Evolutionary conservation across 176 grass and related monocot genomes (phyloP), one percentile per base, ranked within the genome.

Genomic region (Lolium multiflorum): DNA sequence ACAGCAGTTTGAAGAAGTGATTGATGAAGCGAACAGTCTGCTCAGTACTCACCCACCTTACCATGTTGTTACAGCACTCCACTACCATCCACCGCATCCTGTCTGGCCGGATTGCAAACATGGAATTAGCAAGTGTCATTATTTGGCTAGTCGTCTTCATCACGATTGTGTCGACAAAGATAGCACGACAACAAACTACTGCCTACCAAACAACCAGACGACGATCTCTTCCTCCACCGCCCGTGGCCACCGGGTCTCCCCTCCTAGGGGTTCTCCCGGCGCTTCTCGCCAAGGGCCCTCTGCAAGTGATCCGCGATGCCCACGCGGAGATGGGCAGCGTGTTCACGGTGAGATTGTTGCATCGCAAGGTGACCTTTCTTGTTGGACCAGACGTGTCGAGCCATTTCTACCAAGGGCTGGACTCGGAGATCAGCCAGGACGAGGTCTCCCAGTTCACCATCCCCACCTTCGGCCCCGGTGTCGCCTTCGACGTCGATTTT

Each of bases 401-500:
- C 18, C 68, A 71, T 71, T 71, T 71, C 18, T 71, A 44, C 18
- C 68, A 71, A 21, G 68, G 68, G 68, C 39, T 71, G 0, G 68
- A 35, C 31, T 35, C 31, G 31, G 31, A 35, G 31, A 35, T 35
- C 31, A 35, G 31, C 31, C 31, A 35, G 22, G 89, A 95, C 25
- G 86, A 92, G 88, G 88, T 92, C 7, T 95, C 89, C 2, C 85
- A 54, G 67, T 95, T 95, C 83, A 90, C 85, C 20, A 84, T 89
- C 47, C 91, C 91, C 18, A 93, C 91, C 8, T 96, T 93, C 28
- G 91, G 89, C 12, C 87, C 78, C 1, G 83, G 89, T 20, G 79
- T 96, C 11, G 87, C 77, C 63, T 96, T 91, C 16, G 91, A 91
- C 18, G 87, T 90, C 0, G 87, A 87, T 2, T 89, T 83, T 9